These are phyloP conservation scores for Boletus tylopilopsis DNA, from an alignment of 768 basidiomycete genomes.

Conservation along the genomic window DNA sequence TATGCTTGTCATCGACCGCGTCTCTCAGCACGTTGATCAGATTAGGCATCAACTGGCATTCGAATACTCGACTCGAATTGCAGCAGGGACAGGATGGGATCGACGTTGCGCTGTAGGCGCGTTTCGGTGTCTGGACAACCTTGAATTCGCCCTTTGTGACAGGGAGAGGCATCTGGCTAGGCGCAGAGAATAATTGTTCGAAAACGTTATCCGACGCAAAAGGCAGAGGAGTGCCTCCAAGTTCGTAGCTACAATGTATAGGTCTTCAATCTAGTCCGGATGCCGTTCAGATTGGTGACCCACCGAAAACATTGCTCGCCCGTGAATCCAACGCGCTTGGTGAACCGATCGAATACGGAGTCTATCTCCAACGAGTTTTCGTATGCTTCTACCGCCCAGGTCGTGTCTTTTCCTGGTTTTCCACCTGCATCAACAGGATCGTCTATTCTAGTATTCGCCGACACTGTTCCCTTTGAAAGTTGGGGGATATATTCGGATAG, in stretches of 20 bases:
- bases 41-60: slow-evolving; percentile 94
- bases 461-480: slow-evolving; percentile 44
- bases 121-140: slow-evolving; percentile 41
- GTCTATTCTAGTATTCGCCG: slow-evolving; percentile 36
- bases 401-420: slow-evolving; percentile 43
- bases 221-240: slow-evolving; percentile 80
- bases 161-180: slow-evolving; percentile 41
- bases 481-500: slow-evolving; percentile 67
- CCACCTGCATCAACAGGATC: slow-evolving; percentile 42
- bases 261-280: not conserved
- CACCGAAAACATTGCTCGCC: slow-evolving; percentile 88
- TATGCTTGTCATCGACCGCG: slow-evolving; percentile 17
- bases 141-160: slow-evolving; percentile 62
- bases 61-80: slow-evolving; percentile 68
- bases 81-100: slow-evolving; percentile 70
- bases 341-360: slow-evolving; percentile 83
- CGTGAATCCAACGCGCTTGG: slow-evolving; percentile 62
- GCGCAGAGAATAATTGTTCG: slow-evolving; percentile 66
- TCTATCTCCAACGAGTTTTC: slow-evolving; percentile 80
- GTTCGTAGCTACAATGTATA: slow-evolving; percentile 64
- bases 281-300: slow-evolving; percentile 5
- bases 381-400: slow-evolving; percentile 71
- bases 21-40: slow-evolving; percentile 72
- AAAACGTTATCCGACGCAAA: slow-evolving; percentile 79
- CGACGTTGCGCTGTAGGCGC: slow-evolving; percentile 50